Base-by-base conservation (phyloP, 2,329 filamentous ascomycete genomes). In the Botrytis byssoidea region DNA sequence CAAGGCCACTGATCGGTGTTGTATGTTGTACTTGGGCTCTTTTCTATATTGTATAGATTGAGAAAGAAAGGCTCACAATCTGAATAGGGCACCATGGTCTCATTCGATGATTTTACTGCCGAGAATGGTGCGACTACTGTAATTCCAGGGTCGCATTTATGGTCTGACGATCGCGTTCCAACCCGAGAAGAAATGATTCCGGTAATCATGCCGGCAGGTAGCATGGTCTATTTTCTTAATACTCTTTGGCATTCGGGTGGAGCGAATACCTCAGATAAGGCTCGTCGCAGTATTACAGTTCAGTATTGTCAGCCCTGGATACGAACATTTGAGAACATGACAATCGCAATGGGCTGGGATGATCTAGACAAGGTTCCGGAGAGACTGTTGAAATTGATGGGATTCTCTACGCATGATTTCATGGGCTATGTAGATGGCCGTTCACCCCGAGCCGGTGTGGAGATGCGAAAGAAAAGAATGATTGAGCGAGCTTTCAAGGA, bases 261-360 rank as follows among this genome's bases (percentile, higher is more conserved):
- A 4, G 78, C 78, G 25, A 81, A 80, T 55, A 79, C 40, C 25
- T 74, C 74, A 4, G 40, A 75, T 44, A 73, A 73, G 18, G 72
- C 72, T 4, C 73, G 79, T 25, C 70, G 79, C 60, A 78, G 77
- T 46, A 72, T 80, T 64, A 80, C 79, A 6, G 72, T 80, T 1
- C 79, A 80, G 66, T 81, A 80, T 66, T 81, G 79, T 60, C 79
- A 80, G 72, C 79, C 78, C 8, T 86, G 80, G 80, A 80, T 82
- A 37, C 76, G 82, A n/a, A 79, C 80, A n/a, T 78, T 77, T 67
- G 82, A 83, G 75, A 83, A 83, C 68, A 80, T 82, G 76, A 80
- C 80, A 10, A 75, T 83, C 9, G 80, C 81, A 20, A 80, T 82
- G 70, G 81, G 82, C 20, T 80, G 78, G 79, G 77, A 80, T 59